Percentiles rank a stretch among this genome's conserved stretches.
These are phyloP conservation scores for Firmiana major DNA, from an alignment of 345 rosid species.

Conservation along the genomic window DNA sequence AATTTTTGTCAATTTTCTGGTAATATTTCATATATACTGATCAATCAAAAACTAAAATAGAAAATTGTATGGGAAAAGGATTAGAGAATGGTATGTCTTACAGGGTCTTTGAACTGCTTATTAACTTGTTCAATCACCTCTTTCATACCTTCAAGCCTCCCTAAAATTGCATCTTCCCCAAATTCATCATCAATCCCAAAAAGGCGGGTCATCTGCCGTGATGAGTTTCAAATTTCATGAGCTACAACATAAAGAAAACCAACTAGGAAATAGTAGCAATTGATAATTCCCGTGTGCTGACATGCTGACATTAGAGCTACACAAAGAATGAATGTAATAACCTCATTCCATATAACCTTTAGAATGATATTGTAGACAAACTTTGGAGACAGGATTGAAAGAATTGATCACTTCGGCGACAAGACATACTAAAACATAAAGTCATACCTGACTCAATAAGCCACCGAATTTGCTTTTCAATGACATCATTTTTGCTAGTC, in stretches of 20 bases:
- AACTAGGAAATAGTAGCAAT: not conserved
- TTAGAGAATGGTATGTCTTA: conserved; percentile 30
- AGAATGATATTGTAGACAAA: not conserved
- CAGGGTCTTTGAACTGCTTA: conserved; percentile 94
- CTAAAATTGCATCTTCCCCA: conserved; percentile 94
- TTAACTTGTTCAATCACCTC: conserved; percentile 96
- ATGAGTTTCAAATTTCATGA: conserved; percentile 12
- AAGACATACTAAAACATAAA: not conserved
- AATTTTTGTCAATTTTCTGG: not conserved
- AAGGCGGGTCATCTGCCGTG: conserved; percentile 72
- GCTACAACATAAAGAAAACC: not conserved
- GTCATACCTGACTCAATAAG: conserved; percentile 75
- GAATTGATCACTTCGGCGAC: not conserved
- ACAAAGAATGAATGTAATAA: not conserved
- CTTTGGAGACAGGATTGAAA: not conserved
- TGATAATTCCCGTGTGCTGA: not conserved
- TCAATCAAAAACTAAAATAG: not conserved
- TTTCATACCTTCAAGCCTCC: conserved; percentile 98
- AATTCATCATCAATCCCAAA: conserved; percentile 89
- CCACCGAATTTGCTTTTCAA: conserved; percentile 94
- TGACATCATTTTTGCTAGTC: conserved; percentile 84
- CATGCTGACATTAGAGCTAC: not conserved
- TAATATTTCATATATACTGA: not conserved
- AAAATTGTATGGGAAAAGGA: not conserved
- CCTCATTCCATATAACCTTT: not conserved